Evolutionary conservation across 345 rosid species (phyloP), one percentile per base, ranked within the genome.

Genomic region (Gossypium australe): DNA sequence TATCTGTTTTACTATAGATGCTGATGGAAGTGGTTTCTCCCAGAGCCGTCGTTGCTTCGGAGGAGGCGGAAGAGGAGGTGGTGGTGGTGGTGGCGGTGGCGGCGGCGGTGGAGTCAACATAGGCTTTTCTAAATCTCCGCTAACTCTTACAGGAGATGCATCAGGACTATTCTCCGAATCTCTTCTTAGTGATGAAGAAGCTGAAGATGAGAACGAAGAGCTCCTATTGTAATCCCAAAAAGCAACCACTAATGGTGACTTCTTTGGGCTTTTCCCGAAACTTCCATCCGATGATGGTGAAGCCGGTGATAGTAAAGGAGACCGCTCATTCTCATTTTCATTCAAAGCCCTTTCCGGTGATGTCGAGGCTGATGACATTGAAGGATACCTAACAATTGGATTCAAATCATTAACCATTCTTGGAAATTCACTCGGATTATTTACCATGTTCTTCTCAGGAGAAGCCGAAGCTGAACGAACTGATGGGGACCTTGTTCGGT

Each of bases 341-440:
- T 76, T 77, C 53, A 79, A 59, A 43, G 68, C 77, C 72, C 85
- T 81, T 6, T 72, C 88, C 20, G 97, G 91, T 53, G 94, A 88
- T 29, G 86, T 70, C 16, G 87, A 81, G 41, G 84, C 82, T 9
- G 86, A 80, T 17, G 82, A 78, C 52, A 76, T 73, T 78, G 82
- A 79, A 71, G 89, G 76, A 29, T 91, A 85, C 75, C 76, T 67
- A 9, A 61, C 80, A 79, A 73, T 79, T 78, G 73, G 80, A 72
- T 78, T 80, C 73, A 79, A 67, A 81, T 73, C 59, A 22, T 79
- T 74, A 24, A 82, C 48, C 67, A 78, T 71, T 52, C 64, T 47
- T 2, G 72, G 51, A 18, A 24, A 41, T 43, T 59, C 53, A 71
- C 24, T 60, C 25, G 6, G 65, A 10, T 71, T 71, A 1, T 24